phyloP scores from a whole-genome alignment of 306 rosid species.

The Cicer pinnatifidum region DNA sequence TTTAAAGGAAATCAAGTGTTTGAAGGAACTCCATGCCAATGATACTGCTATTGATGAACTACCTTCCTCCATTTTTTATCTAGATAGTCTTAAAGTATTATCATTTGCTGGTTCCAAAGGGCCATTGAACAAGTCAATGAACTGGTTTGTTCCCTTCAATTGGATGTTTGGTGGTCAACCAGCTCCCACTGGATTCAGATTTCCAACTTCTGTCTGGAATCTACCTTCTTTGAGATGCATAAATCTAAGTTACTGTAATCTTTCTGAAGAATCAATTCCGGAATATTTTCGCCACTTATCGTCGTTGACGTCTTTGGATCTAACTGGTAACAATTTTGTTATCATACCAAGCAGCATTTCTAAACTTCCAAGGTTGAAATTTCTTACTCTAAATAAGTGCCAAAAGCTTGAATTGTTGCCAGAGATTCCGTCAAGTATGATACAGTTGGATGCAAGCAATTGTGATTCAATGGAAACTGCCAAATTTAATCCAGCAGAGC shows the following conservation, averaged over 20 bases:
- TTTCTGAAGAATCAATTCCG: conserved; percentile 22
- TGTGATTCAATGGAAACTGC: conserved; percentile 25
- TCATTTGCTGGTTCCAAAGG: conserved; percentile 43
- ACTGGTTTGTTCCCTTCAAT: conserved; percentile 31
- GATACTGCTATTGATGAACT: conserved; percentile 43
- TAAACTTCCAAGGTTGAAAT: not conserved
- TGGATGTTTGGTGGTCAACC: conserved; percentile 5
- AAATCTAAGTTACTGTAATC: conserved; percentile 25
- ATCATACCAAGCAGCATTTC: conserved; percentile 7
- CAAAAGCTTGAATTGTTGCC: conserved; percentile 26
- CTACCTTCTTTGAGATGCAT: not conserved
- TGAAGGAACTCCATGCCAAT: conserved; percentile 36
- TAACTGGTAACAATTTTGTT: conserved; percentile 38
- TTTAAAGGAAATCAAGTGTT: conserved; percentile 9
- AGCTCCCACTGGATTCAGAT: conserved; percentile 29
- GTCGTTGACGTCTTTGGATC: not conserved
- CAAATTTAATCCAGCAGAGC: conserved; percentile 10
- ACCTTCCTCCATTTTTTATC: conserved; percentile 40
- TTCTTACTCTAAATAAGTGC: not conserved
- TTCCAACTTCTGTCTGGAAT: conserved; percentile 23
- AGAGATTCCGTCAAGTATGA: conserved; percentile 30
- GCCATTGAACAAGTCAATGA: conserved; percentile 17
- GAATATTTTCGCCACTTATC: conserved; percentile 13
- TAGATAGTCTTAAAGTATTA: conserved; percentile 21
- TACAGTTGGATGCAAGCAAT: conserved; percentile 1